Evolutionary conservation across 1,284 basidiomycete species (phyloP), one percentile per base, ranked within the genome.

Genomic region (Ustilago cynodontis): DNA sequence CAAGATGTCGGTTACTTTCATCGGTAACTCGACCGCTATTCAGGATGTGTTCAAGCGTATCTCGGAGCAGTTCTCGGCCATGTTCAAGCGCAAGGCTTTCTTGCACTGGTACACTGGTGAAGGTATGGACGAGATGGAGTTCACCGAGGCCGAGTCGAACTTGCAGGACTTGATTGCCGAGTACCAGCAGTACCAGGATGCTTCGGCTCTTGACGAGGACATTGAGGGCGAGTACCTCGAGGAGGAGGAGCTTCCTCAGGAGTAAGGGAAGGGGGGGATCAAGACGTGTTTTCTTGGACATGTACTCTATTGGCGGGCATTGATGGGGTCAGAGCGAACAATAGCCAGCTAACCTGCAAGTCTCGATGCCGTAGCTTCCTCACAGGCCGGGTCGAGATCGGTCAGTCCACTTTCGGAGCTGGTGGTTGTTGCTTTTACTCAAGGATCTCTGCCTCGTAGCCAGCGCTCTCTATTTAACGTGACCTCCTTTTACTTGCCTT

Each of bases 151-250:
- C 55, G 83, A 86, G 75, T 82, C 80, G 28, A 85, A 84, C 72
- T 72, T 86, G 71, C 71, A 81, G 51, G 86, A 86, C 71, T 70
- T 86, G 66, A 84, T 86, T 53, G 72, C 86, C 85, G 93, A 87
- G 53, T 64, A 86, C 74, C 83, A 86, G 77, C 84, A 85, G 75
- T 83, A 83, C 72, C 76, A 83, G 74, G 73, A 77, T 20, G 81
- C 95, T 35, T 81, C 85, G 29, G 84, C 86, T 75, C 87, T 88
- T 58, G 88, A 83, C 57, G 77, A 79, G 63, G 80, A 88, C 69
- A 87, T 88, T 79, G 82, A 83, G 77, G 78, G 70, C 39, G 80
- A 82, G 61, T 82, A 82, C 79, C 58, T 69, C 37, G 78, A 82
- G 55, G 80, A 80, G 65, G 77, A 78, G 75, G 76, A 79, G 71